phyloP scores from a whole-genome alignment of 768 basidiomycete genomes.

The Cyathus striatus region DNA sequence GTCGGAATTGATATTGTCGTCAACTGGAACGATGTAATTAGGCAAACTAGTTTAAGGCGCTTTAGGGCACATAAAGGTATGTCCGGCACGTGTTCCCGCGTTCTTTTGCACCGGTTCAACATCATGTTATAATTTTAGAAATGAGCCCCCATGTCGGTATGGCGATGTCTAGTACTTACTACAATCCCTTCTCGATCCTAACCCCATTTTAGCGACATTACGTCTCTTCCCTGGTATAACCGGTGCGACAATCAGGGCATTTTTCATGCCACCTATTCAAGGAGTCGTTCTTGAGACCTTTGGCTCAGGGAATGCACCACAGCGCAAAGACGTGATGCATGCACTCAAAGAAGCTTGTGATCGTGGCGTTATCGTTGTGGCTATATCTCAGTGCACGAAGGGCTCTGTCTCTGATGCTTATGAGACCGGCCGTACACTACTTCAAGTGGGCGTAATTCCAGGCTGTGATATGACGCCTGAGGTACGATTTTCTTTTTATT shows the following conservation, averaged over 20 bases:
- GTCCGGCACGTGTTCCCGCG: slow-evolving; percentile 4
- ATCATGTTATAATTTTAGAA: slow-evolving; percentile 37
- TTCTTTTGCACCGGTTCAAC: too few relatives aligned
- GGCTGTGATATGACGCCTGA: slow-evolving; percentile 97
- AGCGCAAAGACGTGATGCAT: slow-evolving; percentile 68
- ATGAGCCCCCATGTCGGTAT: slow-evolving; percentile 80
- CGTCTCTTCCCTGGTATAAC: slow-evolving; percentile 89
- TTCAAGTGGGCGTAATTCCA: slow-evolving; percentile 72
- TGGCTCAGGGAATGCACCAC: slow-evolving; percentile 91
- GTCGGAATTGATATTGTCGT: slow-evolving; percentile 90
- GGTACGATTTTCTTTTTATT: slow-evolving; percentile 31
- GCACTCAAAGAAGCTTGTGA: slow-evolving; percentile 78
- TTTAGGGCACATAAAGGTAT: slow-evolving; percentile 81
- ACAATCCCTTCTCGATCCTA: slow-evolving; percentile 2
- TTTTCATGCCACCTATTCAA: slow-evolving; percentile 65
- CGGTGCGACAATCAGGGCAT: slow-evolving; percentile 65
- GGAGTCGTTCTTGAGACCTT: slow-evolving; percentile 90
- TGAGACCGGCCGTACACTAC: slow-evolving; percentile 68
- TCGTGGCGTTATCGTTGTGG: slow-evolving; percentile 82
- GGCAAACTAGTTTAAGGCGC: slow-evolving; percentile 72
- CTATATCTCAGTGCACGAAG: slow-evolving; percentile 86
- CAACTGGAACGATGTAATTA: slow-evolving; percentile 83
- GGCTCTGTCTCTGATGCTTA: slow-evolving; percentile 85
- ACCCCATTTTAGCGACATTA: slow-evolving; percentile 56
- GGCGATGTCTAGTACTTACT: slow-evolving; percentile 14